phyloP scores from a whole-genome alignment of 495 filamentous ascomycete genomes.

The Pseudoneurospora amorphoporcata region DNA sequence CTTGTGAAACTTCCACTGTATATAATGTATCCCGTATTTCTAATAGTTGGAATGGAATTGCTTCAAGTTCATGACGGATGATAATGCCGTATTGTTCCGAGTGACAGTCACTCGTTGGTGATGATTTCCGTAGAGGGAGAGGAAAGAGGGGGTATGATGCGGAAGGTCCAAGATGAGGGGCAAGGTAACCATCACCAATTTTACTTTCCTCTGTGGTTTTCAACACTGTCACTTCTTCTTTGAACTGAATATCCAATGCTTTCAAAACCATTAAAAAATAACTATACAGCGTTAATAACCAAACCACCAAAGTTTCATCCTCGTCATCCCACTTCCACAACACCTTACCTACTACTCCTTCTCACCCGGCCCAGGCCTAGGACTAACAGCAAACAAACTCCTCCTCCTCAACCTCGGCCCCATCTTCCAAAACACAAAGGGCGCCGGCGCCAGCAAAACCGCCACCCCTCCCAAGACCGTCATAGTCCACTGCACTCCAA shows the following conservation, averaged over 20 bases:
- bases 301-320: no score
- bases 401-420: slow-evolving; percentile 17
- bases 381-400: slow-evolving; percentile 14
- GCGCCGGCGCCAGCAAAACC: slow-evolving; percentile 11
- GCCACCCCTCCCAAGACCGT: slow-evolving; percentile 22
- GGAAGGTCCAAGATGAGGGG: neutral
- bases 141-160: neutral
- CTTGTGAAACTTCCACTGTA: neutral
- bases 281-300: no score
- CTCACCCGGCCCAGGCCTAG: neutral
- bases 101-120: neutral
- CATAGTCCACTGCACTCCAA: slow-evolving; percentile 30
- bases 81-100: neutral
- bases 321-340: no score
- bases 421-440: slow-evolving; percentile 17
- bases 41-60: neutral
- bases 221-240: neutral
- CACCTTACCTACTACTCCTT: neutral
- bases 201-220: neutral
- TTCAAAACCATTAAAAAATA: neutral
- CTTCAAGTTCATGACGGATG: neutral
- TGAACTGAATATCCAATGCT: neutral
- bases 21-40: no score
- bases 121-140: neutral
- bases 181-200: neutral